Evolutionary conservation across 805 yeast genomes (phyloP).

Genomic region (Cyberlindnera euphorbiiphila): DNA sequence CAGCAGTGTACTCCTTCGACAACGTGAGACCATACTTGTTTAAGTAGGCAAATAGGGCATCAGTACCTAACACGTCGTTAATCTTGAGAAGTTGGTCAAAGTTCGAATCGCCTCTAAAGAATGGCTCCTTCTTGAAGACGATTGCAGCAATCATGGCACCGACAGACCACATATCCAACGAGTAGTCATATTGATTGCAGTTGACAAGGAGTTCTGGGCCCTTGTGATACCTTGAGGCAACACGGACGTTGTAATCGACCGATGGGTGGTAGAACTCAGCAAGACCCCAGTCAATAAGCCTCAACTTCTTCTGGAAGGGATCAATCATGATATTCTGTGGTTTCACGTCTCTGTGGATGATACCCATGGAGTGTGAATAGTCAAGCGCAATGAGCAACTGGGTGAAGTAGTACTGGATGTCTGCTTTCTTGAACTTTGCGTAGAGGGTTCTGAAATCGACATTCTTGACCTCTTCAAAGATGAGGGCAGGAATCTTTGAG

Average conservation of each 20-base stretch:
- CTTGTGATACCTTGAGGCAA: slow-evolving; percentile 88
- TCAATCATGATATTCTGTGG: slow-evolving; percentile 97
- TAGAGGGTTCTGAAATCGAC: slow-evolving; percentile 79
- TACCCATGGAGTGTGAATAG: slow-evolving; percentile 90
- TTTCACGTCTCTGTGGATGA: slow-evolving; percentile 93
- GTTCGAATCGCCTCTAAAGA: slow-evolving; percentile 87
- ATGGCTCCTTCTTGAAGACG: slow-evolving; percentile 86
- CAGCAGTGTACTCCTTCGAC: slow-evolving; percentile 72
- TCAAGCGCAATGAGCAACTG: slow-evolving; percentile 82
- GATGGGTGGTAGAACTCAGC: slow-evolving; percentile 93
- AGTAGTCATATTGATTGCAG: slow-evolving; percentile 84
- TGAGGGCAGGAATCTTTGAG: slow-evolving; percentile 79
- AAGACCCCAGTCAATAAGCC: slow-evolving; percentile 93
- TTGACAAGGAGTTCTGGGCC: slow-evolving; percentile 91
- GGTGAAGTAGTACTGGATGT: slow-evolving; percentile 78
- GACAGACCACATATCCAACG: slow-evolving; percentile 89
- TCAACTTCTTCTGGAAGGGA: slow-evolving; percentile 60
- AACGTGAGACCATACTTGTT: slow-evolving; percentile 67
- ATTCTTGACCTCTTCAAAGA: slow-evolving; percentile 82
- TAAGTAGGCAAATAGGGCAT: slow-evolving; percentile 65
- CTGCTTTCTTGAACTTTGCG: slow-evolving; percentile 69
- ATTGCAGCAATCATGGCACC: slow-evolving; percentile 93
- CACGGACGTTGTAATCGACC: slow-evolving; percentile 87
- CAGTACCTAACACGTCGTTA: slow-evolving; percentile 83
- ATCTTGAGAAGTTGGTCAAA: slow-evolving; percentile 90